Conservation (phyloP, 164 flowering plant genomes). For the Berberis thunbergii region DNA sequence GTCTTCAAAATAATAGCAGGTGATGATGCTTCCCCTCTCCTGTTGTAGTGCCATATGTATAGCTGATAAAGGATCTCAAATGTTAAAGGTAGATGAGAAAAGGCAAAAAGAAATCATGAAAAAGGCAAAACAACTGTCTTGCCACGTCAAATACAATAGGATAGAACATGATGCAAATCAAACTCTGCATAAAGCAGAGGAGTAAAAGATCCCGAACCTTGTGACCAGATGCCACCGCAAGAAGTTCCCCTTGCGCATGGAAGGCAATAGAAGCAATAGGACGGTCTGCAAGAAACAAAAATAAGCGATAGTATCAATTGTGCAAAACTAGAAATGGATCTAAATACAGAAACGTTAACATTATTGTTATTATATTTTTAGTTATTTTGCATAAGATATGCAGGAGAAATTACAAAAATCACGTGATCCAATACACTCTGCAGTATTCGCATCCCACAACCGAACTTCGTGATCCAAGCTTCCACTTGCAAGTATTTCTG, state of each 20-base stretch:
- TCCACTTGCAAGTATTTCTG: conserved; percentile 90
- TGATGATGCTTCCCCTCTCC: conserved; percentile 1
- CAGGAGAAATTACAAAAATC: conserved; percentile 60
- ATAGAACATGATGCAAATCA: no score
- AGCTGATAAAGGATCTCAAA: conserved; percentile 10
- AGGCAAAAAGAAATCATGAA: not conserved
- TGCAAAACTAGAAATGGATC: not conserved
- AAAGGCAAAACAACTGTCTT: not conserved
- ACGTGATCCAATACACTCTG: conserved; percentile 77
- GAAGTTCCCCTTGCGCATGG: conserved; percentile 86
- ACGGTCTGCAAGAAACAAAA: conserved; percentile 44
- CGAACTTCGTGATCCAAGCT: conserved; percentile 98
- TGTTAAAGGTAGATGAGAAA: not conserved
- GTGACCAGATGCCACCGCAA: conserved; percentile 98
- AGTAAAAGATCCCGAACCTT: conserved; percentile 41
- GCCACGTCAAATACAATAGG: no score
- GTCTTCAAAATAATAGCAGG: not conserved
- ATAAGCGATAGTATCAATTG: not conserved
- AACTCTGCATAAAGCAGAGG: no score
- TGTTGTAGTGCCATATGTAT: conserved; percentile 1
- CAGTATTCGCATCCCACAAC: conserved; percentile 81
- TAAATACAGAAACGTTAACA: not conserved
- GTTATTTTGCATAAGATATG: not conserved
- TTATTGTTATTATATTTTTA: no score
- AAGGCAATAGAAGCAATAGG: conserved; percentile 98